Conservation (phyloP, 257 asterid genomes). For the Buddleja alternifolia region DNA sequence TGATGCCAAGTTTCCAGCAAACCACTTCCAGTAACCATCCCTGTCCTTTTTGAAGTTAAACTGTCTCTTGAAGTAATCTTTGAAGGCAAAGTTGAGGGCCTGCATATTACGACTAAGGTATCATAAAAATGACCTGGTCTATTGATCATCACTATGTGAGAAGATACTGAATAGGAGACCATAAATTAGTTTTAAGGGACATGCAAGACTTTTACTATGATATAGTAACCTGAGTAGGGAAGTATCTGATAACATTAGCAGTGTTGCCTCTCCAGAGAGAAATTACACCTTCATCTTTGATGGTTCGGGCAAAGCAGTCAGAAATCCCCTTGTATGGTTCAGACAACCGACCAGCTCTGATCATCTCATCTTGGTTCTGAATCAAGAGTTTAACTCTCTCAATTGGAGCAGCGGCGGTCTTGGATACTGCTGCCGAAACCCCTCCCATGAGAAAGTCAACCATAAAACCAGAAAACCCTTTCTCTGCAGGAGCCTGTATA, state of each 20-base stretch:
- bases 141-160: constrained; percentile 13
- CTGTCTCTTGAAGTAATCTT: constrained; percentile 72
- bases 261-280: constrained; percentile 84
- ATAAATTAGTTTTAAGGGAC: not conserved
- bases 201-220: constrained; percentile 3
- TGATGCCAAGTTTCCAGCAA: constrained; percentile 75
- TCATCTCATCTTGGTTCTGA: constrained; percentile 84
- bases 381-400: constrained; percentile 82
- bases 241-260: constrained; percentile 75
- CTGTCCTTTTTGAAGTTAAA: constrained; percentile 72
- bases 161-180: not conserved
- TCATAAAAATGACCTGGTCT: constrained; percentile 17
- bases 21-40: constrained; percentile 85
- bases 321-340: constrained; percentile 75
- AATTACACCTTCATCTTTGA: constrained; percentile 70
- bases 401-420: constrained; percentile 80
- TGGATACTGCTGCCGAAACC: constrained; percentile 79
- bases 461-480: constrained; percentile 44
- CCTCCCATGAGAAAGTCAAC: constrained; percentile 90
- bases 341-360: constrained; percentile 68
- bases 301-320: constrained; percentile 70
- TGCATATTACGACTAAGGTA: constrained; percentile 34
- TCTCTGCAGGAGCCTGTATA: constrained; percentile 54
- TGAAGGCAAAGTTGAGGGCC: constrained; percentile 86
- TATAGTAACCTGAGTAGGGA: constrained; percentile 73